A percentile compares a stretch with the other conserved stretches of the same genome.
Evolutionary conservation across 2,329 filamentous ascomycete species (phyloP).

Genomic region (Xylaria sp.): DNA sequence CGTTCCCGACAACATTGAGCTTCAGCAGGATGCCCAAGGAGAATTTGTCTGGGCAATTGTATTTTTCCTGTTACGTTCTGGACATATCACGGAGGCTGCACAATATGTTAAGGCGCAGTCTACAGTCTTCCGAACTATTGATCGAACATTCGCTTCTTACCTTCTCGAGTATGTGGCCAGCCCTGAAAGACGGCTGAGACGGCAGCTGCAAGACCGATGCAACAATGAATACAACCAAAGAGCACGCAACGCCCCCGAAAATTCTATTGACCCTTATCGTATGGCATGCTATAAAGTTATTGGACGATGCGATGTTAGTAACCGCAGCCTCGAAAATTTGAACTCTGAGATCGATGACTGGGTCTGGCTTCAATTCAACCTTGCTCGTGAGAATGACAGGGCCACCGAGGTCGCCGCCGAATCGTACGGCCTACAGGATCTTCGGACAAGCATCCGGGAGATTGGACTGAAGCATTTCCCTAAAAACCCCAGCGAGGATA

Average conservation of each 20-base stretch:
- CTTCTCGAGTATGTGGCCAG: constrained; percentile 84
- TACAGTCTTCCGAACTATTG: constrained; percentile 85
- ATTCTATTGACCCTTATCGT: constrained; percentile 91
- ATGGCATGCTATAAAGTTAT: constrained; percentile 99
- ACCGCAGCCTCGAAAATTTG: constrained; percentile 71
- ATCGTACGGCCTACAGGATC: constrained; percentile 71
- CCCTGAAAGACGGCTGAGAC: constrained; percentile 78
- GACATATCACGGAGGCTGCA: constrained; percentile 84
- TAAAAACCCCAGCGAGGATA: constrained; percentile 79
- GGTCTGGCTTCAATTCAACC: constrained; percentile 77
- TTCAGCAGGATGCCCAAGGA: constrained; percentile 77
- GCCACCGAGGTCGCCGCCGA: constrained; percentile 72
- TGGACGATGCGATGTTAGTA: constrained; percentile 76
- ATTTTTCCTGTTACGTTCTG: constrained; percentile 88
- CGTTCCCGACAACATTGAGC: constrained; percentile 79
- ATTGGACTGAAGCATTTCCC: constrained; percentile 93
- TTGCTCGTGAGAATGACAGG: constrained; percentile 72
- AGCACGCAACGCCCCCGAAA: constrained; percentile 82
- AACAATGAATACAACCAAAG: constrained; percentile 90
- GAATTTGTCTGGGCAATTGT: constrained; percentile 95
- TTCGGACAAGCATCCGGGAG: constrained; percentile 83
- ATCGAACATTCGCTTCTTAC: constrained; percentile 89
- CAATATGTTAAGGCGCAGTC: constrained; percentile 85
- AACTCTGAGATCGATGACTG: constrained; percentile 75
- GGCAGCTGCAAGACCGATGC: constrained; percentile 85